phyloP scores from a whole-genome alignment of 148 eudicot genomes.

The Diospyros kaki region DNA sequence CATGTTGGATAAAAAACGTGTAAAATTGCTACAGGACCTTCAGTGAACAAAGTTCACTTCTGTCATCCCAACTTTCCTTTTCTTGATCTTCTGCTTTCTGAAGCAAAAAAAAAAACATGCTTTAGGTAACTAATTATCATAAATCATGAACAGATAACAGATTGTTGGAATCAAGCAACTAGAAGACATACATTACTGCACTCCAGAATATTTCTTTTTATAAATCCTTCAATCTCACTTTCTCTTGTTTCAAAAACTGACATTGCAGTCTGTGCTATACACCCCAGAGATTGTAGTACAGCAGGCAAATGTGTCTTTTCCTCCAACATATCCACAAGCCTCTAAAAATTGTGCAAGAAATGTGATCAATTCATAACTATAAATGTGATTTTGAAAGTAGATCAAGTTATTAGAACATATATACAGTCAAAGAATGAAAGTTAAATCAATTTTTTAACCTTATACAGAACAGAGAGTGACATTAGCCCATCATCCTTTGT shows the following conservation, averaged over 20 bases:
- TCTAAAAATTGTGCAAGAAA: conserved; percentile 43
- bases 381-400: neutral
- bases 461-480: conserved; percentile 92
- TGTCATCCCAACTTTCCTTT: conserved; percentile 76
- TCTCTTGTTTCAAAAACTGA: conserved; percentile 96
- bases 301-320: conserved; percentile 82
- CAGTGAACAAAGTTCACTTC: conserved; percentile 74
- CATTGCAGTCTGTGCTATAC: conserved; percentile 98
- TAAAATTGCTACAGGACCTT: conserved; percentile 41
- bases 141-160: neutral
- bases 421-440: neutral
- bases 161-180: conserved; percentile 1
- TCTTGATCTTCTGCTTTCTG: conserved; percentile 53
- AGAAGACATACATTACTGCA: conserved; percentile 54
- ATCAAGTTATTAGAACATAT: neutral
- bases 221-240: conserved; percentile 68
- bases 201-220: conserved; percentile 60
- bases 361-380: conserved; percentile 3
- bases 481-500: conserved; percentile 94
- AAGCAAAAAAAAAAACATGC: conserved; percentile 18
- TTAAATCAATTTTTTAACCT: conserved; percentile 39
- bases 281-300: conserved; percentile 90
- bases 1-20: neutral
- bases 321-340: conserved; percentile 92
- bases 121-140: neutral